Evolutionary conservation across 2,329 filamentous ascomycete genomes (phyloP), one percentile per base, ranked within the genome.

Genomic region (Lachnellula subtilissima): DNA sequence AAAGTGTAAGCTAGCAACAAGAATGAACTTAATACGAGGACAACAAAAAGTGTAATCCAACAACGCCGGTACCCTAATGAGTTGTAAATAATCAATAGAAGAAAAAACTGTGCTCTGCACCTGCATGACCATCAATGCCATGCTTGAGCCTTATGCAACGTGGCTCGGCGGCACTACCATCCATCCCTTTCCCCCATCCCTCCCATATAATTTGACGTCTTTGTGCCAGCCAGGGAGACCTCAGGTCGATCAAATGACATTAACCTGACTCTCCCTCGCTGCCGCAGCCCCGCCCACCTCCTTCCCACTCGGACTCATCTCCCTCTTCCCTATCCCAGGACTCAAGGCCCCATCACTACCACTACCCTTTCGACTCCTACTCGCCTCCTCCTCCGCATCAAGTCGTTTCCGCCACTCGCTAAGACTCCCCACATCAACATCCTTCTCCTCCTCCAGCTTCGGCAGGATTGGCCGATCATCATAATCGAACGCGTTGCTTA

Each of bases 401-500:
- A 94, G 78, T 66, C 87, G 80, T 72, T 89, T 88, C 64, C 89
- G 80, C 90, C 90, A 95, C 69, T 89, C 88, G 11, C 87, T 85
- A 45, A 94, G 73, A 65, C 84, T 90, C 69, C 87, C 86, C 23
- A 78, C 82, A 14, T 76, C 66, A 5, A 74, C 74, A 3, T 54
- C 71, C 35, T 68, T 69, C 7, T 80, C 76, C 40, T 78, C 76
- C 19, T 76, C 73, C 11, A 61, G 65, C 52, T 67, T 68, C 43
- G 65, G 64, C 25, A 50, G 45, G 5, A 53, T 52, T 39, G 62
- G 55, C 50, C 75, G 75, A 61, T 76, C 65, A 28, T 72, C 65
- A 65, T 95, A 92, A 69, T 97, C 92, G 66, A 96, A 95, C 51
- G 88, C 85, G 67, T 87, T 92, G 72, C 90, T 96, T 46, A 97